Evolutionary conservation across 2,329 filamentous ascomycete genomes (phyloP), one percentile per base, ranked within the genome.

Genomic region (Tolypocladium paradoxum): DNA sequence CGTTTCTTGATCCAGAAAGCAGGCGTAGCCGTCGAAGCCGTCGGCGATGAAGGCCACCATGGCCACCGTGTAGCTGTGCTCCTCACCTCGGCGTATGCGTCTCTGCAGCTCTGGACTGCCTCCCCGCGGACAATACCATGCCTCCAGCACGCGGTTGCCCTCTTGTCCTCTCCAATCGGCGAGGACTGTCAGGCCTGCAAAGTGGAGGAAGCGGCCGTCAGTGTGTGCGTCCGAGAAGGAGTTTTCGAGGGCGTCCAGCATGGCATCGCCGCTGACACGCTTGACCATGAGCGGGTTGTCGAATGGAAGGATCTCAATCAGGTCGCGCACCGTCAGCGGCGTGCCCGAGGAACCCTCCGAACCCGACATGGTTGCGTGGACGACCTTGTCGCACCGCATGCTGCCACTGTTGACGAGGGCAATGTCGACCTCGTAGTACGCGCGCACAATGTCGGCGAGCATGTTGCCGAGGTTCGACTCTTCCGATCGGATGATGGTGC

Each of bases 381-480:
- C 43, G 29, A 62, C 52, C n/a, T 49, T 53, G 52, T 62, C 60
- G 50, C 57, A 62, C 43, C 61, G 54, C 34, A 64, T 53, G 24
- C 52, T 54, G n/a, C 61, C 61, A 33, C 61, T 61, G 29, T 64
- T 64, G 38, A 64, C 56, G 18, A 64, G 56, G 4, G 58, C 56
- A 22, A 64, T 61, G 29, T 64, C 61, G 12, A 56, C 55, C 27
- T 56, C 52, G 38, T 64, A 62, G 45, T 60, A 64, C 4, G 60
- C 61, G 6, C 61, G 56, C 18, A 61, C 55, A 12, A 55, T 57
- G 51, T 62, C 61, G 7, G 61, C 60, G 2, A 62, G 51, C 56
- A 64, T 59, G 43, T 64, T 64, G 14, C 61, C 61, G 4, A 64
- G 48, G 40, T 62, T 64, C 9, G 61, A 61, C 50, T 64, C 61